Conservation (phyloP, 169 alveolate genomes). For the Plasmodium knowlesi region DNA sequence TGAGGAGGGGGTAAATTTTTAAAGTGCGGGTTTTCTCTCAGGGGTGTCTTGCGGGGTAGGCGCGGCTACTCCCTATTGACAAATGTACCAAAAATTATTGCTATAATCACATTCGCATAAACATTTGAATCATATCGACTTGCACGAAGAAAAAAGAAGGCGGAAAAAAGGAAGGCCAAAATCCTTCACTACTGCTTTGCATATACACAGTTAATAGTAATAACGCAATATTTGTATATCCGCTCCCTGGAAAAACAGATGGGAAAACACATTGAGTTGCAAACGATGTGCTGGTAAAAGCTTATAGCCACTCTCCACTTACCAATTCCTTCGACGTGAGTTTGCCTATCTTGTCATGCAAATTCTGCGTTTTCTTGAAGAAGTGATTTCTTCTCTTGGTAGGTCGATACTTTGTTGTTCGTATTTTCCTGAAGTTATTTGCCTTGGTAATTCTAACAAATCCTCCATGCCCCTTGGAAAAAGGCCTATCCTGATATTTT, state of each 20-base stretch:
- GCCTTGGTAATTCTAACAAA: background rate
- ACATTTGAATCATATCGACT: too few relatives aligned
- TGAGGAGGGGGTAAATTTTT: background rate
- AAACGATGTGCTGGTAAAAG: background rate
- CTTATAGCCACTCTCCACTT: background rate
- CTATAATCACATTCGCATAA: background rate
- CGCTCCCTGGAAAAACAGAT: background rate
- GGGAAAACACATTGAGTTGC: background rate
- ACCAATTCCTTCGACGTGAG: constrained; percentile 68
- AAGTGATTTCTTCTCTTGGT: constrained; percentile 36
- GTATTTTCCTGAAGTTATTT: constrained; percentile 25
- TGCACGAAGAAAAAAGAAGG: too few relatives aligned
- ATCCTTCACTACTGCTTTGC: background rate
- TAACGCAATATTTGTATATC: background rate
- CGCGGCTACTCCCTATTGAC: background rate
- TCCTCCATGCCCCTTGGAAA: background rate
- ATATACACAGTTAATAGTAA: too few relatives aligned
- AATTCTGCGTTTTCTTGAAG: constrained; percentile 26
- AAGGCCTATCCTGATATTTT: constrained; percentile 14
- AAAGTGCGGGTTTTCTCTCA: background rate
- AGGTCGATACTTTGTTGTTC: constrained; percentile 7
- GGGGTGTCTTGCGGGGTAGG: background rate
- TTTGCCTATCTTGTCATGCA: constrained; percentile 66
- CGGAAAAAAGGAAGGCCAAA: too few relatives aligned
- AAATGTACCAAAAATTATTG: too few relatives aligned